phyloP scores from a whole-genome alignment of 2,329 filamentous ascomycete species.

The Penicillium sumatraense region DNA sequence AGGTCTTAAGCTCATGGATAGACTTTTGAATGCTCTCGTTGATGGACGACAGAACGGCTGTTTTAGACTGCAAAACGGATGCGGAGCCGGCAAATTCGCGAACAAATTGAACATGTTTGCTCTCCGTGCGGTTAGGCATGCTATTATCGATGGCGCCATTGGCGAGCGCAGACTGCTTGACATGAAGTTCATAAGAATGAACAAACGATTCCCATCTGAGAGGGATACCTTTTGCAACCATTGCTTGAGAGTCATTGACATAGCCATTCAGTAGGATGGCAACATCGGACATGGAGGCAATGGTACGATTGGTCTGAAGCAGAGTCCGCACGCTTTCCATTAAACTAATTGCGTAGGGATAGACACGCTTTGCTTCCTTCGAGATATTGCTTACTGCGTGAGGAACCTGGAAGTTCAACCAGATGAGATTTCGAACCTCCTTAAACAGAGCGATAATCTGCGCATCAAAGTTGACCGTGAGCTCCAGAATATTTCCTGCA shows the following conservation, averaged over 20 bases:
- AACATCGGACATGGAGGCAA: slow-evolving; percentile 84
- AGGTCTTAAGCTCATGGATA: slow-evolving; percentile 79
- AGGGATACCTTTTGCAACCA: slow-evolving; percentile 85
- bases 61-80: slow-evolving; percentile 86
- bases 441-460: slow-evolving; percentile 99
- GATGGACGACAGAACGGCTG: slow-evolving; percentile 75
- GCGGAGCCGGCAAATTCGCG: slow-evolving; percentile 89
- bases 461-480: slow-evolving; percentile 93
- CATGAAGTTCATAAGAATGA: slow-evolving; percentile 90
- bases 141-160: slow-evolving; percentile 64
- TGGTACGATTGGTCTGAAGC: slow-evolving; percentile 82
- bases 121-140: slow-evolving; percentile 69
- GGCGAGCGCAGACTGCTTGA: slow-evolving; percentile 66
- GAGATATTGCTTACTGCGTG: slow-evolving; percentile 94
- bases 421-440: slow-evolving; percentile 92
- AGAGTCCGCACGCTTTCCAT: slow-evolving; percentile 99
- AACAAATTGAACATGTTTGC: slow-evolving; percentile 95
- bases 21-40: slow-evolving; percentile 82
- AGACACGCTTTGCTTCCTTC: slow-evolving; percentile 98
- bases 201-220: slow-evolving; percentile 98
- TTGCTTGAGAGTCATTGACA: slow-evolving; percentile 82
- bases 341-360: slow-evolving; percentile 94
- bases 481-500: slow-evolving; percentile 85
- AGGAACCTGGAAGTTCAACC: slow-evolving; percentile 92
- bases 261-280: slow-evolving; percentile 88